A percentile compares a stretch with the other conserved stretches of the same genome.
phyloP scores from a whole-genome alignment of 179 eudicot genomes.

The Silene coronaria region DNA sequence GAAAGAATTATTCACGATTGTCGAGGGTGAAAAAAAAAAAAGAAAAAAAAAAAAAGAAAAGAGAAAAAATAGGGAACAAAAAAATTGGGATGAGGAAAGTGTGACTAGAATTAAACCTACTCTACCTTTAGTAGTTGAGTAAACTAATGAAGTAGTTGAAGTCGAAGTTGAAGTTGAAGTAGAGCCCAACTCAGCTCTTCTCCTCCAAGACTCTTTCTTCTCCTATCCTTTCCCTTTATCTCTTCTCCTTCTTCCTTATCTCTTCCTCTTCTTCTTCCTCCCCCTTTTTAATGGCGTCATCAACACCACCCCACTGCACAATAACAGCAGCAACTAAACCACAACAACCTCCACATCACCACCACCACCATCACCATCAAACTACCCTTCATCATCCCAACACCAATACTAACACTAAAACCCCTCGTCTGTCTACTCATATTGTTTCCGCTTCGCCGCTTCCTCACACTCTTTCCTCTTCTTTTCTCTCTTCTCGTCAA shows the following conservation, averaged over 20 bases:
- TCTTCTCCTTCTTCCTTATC: constrained; percentile 11
- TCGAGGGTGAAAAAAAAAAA: too few species aligned
- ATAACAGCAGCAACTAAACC: constrained; percentile 60
- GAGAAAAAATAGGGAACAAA: too few species aligned
- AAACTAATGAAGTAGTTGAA: too few species aligned
- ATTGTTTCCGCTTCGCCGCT: constrained; percentile 23
- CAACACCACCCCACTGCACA: constrained; percentile 66
- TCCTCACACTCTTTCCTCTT: constrained; percentile 32
- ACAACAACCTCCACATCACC: constrained; percentile 38
- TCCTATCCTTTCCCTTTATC: neutral
- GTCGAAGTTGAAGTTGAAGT: too few species aligned
- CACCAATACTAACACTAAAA: constrained; percentile 21
- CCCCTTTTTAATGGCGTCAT: constrained; percentile 71
- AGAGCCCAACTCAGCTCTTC: constrained; percentile 6
- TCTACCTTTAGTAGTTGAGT: too few species aligned
- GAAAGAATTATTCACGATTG: too few species aligned
- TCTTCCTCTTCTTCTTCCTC: neutral
- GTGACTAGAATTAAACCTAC: too few species aligned
- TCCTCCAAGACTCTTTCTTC: constrained; percentile 15
- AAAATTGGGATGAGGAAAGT: too few species aligned
- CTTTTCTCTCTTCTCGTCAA: constrained; percentile 33
- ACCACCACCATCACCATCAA: constrained; percentile 24
- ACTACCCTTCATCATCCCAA: constrained; percentile 28
- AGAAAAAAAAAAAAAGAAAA: too few species aligned
- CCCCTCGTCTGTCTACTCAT: constrained; percentile 25